A percentile compares a stretch with the other conserved stretches of the same genome.
These are phyloP conservation scores for Xylaria longipes DNA, from an alignment of 495 filamentous ascomycete genomes.

Conservation along the genomic window DNA sequence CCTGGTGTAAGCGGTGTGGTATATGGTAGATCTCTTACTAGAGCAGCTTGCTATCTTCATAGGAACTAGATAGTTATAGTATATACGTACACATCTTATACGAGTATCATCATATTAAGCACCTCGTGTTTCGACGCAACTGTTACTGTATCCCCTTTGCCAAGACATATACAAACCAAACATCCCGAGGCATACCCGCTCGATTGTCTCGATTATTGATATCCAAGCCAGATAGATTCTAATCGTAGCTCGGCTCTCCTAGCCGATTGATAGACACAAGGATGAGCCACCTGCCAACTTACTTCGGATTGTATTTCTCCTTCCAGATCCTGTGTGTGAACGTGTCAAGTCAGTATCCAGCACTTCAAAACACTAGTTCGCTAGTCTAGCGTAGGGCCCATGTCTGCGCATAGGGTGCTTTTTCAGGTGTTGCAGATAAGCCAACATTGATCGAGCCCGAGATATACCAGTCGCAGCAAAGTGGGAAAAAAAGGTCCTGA, in stretches of 20 bases:
- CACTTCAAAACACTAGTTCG: slow-evolving; percentile 23
- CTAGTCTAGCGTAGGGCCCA: slow-evolving; percentile 18
- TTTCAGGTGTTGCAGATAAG: slow-evolving; percentile 24
- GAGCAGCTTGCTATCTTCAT: neutral
- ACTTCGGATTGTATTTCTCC: slow-evolving; percentile 79
- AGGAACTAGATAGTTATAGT: slow-evolving; percentile 4
- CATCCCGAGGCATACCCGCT: neutral
- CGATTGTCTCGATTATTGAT: neutral
- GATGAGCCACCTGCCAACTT: slow-evolving; percentile 10
- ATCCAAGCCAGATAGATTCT: neutral
- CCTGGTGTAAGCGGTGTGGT: neutral
- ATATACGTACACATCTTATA: slow-evolving; percentile 9
- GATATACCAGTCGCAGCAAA: slow-evolving; percentile 15
- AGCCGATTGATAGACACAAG: slow-evolving; percentile 7
- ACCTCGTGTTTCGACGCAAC: slow-evolving; percentile 6
- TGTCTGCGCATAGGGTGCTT: slow-evolving; percentile 27
- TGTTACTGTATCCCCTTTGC: neutral
- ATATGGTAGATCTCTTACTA: slow-evolving; percentile 5
- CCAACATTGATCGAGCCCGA: slow-evolving; percentile 24
- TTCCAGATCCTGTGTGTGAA: slow-evolving; percentile 84
- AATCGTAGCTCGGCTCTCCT: neutral
- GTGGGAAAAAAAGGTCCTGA: neutral
- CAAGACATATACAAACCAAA: neutral
- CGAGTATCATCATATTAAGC: neutral
- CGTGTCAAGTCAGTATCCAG: slow-evolving; percentile 33